Conservation (phyloP, 805 yeast species). For the Ogataea nitratoaversa region DNA sequence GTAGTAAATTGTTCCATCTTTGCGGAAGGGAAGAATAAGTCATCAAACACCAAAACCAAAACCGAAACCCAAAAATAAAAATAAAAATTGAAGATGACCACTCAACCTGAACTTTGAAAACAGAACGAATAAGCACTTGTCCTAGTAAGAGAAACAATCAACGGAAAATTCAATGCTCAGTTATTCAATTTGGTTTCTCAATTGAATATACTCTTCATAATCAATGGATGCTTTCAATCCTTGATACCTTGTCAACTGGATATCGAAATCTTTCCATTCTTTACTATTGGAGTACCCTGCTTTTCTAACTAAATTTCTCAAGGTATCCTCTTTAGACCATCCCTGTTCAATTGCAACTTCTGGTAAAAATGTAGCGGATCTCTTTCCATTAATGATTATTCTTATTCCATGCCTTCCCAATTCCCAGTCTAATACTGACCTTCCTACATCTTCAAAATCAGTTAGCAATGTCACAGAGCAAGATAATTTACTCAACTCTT, state of each 20-base stretch:
- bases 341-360: constrained; percentile 85
- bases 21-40: too few species aligned
- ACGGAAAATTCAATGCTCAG: too few species aligned
- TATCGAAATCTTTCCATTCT: constrained; percentile 29
- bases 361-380: constrained; percentile 82
- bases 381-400: constrained; percentile 42
- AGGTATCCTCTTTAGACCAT: constrained; percentile 72
- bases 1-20: too few species aligned
- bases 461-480: constrained; percentile 63
- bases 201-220: constrained; percentile 36
- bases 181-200: constrained; percentile 9
- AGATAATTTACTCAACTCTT: constrained; percentile 52
- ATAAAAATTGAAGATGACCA: too few species aligned
- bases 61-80: too few species aligned
- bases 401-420: constrained; percentile 81
- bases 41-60: too few species aligned
- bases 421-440: constrained; percentile 65
- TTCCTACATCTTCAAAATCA: constrained; percentile 46
- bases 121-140: too few species aligned
- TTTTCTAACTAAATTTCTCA: constrained; percentile 66
- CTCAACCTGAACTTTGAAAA: too few species aligned
- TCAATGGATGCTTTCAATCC: constrained; percentile 44
- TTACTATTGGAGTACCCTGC: constrained; percentile 45
- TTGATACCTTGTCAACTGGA: constrained; percentile 51
- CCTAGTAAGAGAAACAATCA: too few species aligned